These are phyloP conservation scores for Strobilomyces confusus DNA, from an alignment of 768 basidiomycete species.

Conservation along the genomic window DNA sequence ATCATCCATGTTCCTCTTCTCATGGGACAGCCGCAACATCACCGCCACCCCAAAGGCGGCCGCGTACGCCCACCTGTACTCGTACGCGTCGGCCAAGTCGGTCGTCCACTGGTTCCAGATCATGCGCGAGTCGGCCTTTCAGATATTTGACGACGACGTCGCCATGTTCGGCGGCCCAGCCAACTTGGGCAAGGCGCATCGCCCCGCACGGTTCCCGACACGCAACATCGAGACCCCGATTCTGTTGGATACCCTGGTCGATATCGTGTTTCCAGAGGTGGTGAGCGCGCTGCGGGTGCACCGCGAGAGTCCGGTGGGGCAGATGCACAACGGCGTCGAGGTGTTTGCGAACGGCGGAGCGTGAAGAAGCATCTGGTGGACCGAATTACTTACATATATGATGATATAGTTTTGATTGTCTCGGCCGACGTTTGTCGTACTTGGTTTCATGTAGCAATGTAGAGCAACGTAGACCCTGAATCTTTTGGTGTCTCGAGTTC, in stretches of 20 bases:
- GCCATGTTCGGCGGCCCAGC: slow-evolving; percentile 22
- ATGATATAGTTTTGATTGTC: too few relatives aligned
- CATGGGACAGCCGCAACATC: slow-evolving; percentile 71
- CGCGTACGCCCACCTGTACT: slow-evolving; percentile 81
- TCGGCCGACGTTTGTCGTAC: too few relatives aligned
- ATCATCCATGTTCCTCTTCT: slow-evolving; percentile 71
- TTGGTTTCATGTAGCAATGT: too few relatives aligned
- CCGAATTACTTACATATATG: background rate
- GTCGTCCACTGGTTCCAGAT: slow-evolving; percentile 93
- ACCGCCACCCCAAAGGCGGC: slow-evolving; percentile 64
- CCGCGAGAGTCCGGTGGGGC: slow-evolving; percentile 13
- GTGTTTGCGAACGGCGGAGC: slow-evolving; percentile 16
- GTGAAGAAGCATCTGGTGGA: background rate
- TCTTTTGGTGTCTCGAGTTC: too few relatives aligned
- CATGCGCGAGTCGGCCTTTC: slow-evolving; percentile 75
- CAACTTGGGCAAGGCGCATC: slow-evolving; percentile 40
- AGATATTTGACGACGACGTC: slow-evolving; percentile 82
- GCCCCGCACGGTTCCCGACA: slow-evolving; percentile 75
- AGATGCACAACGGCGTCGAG: slow-evolving; percentile 16
- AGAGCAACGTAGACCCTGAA: too few relatives aligned
- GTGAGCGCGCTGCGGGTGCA: slow-evolving; percentile 52
- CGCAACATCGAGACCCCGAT: slow-evolving; percentile 78
- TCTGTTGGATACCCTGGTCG: slow-evolving; percentile 76
- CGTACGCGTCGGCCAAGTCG: slow-evolving; percentile 76
- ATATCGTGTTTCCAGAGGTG: slow-evolving; percentile 80